A percentile compares a stretch with the other conserved stretches of the same genome.
These are phyloP conservation scores for Otatea glauca DNA, from an alignment of 176 grass and related monocot genomes.

Conservation along the genomic window DNA sequence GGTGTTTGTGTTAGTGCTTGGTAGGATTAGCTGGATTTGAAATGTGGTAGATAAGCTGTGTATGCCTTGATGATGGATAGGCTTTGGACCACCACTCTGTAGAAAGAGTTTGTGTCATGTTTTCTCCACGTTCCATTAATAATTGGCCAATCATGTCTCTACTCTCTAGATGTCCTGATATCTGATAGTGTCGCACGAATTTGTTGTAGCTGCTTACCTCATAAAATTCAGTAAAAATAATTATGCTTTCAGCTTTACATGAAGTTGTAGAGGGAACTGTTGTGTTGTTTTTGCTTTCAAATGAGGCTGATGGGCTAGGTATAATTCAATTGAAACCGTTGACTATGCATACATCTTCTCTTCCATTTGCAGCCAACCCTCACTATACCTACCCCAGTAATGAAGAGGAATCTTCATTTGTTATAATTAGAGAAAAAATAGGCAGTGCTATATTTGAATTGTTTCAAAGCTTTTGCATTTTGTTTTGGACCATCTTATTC, in stretches of 20 bases:
- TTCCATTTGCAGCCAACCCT: too few species aligned
- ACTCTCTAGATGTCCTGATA: not conserved
- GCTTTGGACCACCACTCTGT: slow-evolving; percentile 11
- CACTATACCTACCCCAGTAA: too few species aligned
- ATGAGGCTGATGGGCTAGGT: not conserved
- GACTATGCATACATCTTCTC: too few species aligned
- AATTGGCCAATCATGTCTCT: slow-evolving; percentile 37
- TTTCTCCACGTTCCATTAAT: slow-evolving; percentile 21
- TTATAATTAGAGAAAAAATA: slow-evolving; percentile 7
- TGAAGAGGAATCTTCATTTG: not conserved
- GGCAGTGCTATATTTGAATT: not conserved
- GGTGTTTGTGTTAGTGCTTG: not conserved
- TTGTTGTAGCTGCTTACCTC: slow-evolving; percentile 37
- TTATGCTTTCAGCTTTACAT: not conserved
- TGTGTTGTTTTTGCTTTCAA: not conserved
- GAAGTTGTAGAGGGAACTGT: slow-evolving; percentile 1
- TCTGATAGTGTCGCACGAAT: not conserved
- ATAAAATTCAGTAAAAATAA: slow-evolving; percentile 2
- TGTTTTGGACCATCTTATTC: not conserved
- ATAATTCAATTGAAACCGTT: too few species aligned
- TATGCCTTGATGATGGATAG: slow-evolving; percentile 7
- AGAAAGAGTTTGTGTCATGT: slow-evolving; percentile 29
- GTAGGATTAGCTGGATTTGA: slow-evolving; percentile 27
- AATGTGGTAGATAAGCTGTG: slow-evolving; percentile 1
- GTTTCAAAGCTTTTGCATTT: not conserved